Conservation (phyloP, 148 eudicot species). For the Cornus kousa region DNA sequence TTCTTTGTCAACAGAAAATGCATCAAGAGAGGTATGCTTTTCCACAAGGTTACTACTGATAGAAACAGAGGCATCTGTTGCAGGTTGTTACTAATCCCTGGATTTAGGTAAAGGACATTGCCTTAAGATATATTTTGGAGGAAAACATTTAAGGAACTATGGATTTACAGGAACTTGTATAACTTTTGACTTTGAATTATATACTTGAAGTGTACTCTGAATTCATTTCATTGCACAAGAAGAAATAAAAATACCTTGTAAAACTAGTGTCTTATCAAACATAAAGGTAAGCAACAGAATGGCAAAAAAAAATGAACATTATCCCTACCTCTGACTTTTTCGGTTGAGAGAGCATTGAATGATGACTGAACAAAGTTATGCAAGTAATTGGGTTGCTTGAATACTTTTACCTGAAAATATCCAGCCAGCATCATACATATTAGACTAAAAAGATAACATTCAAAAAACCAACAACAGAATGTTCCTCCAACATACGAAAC, state of each 20-base stretch:
- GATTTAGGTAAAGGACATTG: background rate
- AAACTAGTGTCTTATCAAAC: background rate
- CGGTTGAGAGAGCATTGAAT: slow-evolving; percentile 82
- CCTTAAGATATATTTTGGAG: background rate
- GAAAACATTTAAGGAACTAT: background rate
- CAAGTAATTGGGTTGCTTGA: slow-evolving; percentile 81
- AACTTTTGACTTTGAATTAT: background rate
- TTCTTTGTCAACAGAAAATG: background rate
- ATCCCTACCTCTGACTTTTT: slow-evolving; percentile 37
- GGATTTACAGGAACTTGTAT: background rate
- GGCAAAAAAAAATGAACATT: background rate
- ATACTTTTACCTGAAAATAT: slow-evolving; percentile 63
- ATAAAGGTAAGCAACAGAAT: too few species aligned
- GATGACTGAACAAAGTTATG: slow-evolving; percentile 88
- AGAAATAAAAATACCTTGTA: background rate
- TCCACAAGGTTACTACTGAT: background rate
- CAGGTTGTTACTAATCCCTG: background rate
- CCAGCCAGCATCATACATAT: background rate
- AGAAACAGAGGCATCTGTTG: background rate
- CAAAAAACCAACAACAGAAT: slow-evolving; percentile 6
- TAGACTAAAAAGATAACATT: background rate
- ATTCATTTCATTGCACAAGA: background rate
- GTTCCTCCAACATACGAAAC: background rate
- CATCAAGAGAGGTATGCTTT: background rate
- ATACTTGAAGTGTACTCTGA: background rate